phyloP scores from a whole-genome alignment of 2,329 filamentous ascomycete species.

The Aureobasidium sp. region DNA sequence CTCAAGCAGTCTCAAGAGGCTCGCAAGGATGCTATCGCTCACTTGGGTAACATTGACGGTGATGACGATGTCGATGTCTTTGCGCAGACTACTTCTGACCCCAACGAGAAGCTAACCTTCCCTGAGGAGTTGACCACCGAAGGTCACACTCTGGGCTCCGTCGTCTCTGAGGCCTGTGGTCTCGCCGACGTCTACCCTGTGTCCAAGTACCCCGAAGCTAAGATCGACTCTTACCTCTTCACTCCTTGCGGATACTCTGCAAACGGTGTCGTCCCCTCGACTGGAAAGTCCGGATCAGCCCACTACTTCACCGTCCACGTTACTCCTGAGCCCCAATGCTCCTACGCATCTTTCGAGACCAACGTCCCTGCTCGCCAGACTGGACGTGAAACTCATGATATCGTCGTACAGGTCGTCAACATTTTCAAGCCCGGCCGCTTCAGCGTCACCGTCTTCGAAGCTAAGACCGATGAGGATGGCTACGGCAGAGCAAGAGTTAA shows the following conservation, averaged over 20 bases:
- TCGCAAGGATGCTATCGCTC: conserved; percentile 52
- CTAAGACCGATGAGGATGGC: conserved; percentile 53
- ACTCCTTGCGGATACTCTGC: conserved; percentile 95
- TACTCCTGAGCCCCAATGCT: conserved; percentile 93
- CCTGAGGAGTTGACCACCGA: conserved; percentile 79
- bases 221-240: conserved; percentile 93
- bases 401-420: conserved; percentile 85
- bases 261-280: conserved; percentile 84
- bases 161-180: conserved; percentile 85
- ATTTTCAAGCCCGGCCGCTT: conserved; percentile 99
- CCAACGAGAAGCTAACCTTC: conserved; percentile 49
- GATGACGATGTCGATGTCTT: conserved; percentile 61
- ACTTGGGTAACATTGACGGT: conserved; percentile 49
- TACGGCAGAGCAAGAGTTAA: conserved; percentile 29
- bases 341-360: conserved; percentile 96
- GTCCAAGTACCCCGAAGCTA: conserved; percentile 81
- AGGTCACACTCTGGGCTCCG: conserved; percentile 84
- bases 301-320: conserved; percentile 99
- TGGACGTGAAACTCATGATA: conserved; percentile 79
- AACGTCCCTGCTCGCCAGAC: conserved; percentile 88
- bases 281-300: conserved; percentile 36
- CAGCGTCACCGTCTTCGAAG: conserved; percentile 93
- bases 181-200: conserved; percentile 83
- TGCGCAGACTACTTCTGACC: conserved; percentile 61
- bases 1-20: conserved; percentile 59